These are phyloP conservation scores for Chrysoporthe puriensis DNA, from an alignment of 2,329 filamentous ascomycete species.

Conservation along the genomic window DNA sequence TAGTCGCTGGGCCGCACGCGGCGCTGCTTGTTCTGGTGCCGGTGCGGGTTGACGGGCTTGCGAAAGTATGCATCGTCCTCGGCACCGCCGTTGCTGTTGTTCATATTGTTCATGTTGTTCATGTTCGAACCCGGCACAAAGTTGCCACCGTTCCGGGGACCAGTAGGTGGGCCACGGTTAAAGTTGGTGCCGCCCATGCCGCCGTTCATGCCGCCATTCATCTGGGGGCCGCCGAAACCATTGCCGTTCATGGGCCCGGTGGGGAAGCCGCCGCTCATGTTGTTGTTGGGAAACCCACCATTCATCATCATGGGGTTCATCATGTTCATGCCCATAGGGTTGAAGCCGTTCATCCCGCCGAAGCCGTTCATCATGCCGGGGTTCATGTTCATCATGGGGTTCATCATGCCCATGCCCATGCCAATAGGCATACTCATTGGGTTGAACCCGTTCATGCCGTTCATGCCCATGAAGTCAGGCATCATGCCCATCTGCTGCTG, in stretches of 20 bases:
- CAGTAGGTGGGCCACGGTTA: slow-evolving; percentile 31
- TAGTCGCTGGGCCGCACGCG: slow-evolving; percentile 88
- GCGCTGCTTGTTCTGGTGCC: slow-evolving; percentile 80
- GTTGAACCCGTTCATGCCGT: slow-evolving; percentile 48
- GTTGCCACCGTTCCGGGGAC: slow-evolving; percentile 25
- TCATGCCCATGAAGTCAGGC: slow-evolving; percentile 36
- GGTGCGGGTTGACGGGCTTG: slow-evolving; percentile 92
- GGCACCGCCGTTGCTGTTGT: slow-evolving; percentile 35
- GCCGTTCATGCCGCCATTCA: slow-evolving; percentile 33
- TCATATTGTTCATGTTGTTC: slow-evolving; percentile 32
- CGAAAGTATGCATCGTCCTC: slow-evolving; percentile 94
- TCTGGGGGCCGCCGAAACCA: slow-evolving; percentile 33
- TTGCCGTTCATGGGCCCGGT: slow-evolving; percentile 34
- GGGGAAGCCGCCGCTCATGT: slow-evolving; percentile 37
- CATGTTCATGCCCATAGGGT: slow-evolving; percentile 40
- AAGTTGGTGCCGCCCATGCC: slow-evolving; percentile 36
- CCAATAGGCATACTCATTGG: slow-evolving; percentile 38
- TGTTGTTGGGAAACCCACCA: slow-evolving; percentile 32
- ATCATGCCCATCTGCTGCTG: slow-evolving; percentile 38
- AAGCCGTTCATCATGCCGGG: slow-evolving; percentile 39
- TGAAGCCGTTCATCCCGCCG: slow-evolving; percentile 38
- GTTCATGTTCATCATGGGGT: slow-evolving; percentile 39
- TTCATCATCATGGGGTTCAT: slow-evolving; percentile 36
- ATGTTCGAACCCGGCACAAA: slow-evolving; percentile 39
- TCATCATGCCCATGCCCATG: slow-evolving; percentile 44